Evolutionary conservation across 2,329 filamentous ascomycete genomes (phyloP).

Genomic region (Gaeumannomyces tritici): DNA sequence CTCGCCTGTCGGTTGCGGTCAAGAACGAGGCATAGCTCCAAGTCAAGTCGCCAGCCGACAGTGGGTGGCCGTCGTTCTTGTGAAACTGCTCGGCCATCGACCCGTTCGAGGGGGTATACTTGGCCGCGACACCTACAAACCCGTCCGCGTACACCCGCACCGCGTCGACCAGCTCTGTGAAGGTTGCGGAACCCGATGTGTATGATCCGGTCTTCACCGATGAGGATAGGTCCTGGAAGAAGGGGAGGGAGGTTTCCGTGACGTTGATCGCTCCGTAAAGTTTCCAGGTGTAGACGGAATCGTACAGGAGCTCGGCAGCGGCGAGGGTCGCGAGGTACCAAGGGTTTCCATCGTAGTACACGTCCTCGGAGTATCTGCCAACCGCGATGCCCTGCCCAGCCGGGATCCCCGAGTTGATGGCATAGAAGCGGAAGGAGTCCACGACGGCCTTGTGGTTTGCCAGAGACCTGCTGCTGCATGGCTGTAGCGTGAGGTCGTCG

Average conservation of each 20-base stretch:
- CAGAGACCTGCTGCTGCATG: conserved; percentile 59
- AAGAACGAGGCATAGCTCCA: conserved; percentile 68
- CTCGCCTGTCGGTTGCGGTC: conserved; percentile 48
- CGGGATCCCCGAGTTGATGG: conserved; percentile 56
- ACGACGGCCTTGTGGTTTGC: conserved; percentile 68
- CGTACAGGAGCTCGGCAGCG: conserved; percentile 72
- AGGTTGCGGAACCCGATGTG: conserved; percentile 33
- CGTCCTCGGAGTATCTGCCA: conserved; percentile 62
- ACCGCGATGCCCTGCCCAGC: conserved; percentile 50
- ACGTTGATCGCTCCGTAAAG: conserved; percentile 52
- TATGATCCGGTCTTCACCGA: conserved; percentile 55
- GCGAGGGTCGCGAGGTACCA: conserved; percentile 73
- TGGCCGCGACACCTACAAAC: conserved; percentile 51
- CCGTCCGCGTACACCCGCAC: conserved; percentile 49
- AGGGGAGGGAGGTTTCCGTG: conserved; percentile 53
- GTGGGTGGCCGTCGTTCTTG: conserved; percentile 37
- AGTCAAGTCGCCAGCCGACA: conserved; percentile 58
- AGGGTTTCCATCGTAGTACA: conserved; percentile 70
- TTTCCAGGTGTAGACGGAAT: conserved; percentile 65
- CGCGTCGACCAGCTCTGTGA: conserved; percentile 45
- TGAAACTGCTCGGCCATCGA: conserved; percentile 59
- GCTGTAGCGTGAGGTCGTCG: conserved; percentile 66
- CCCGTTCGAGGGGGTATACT: conserved; percentile 54
- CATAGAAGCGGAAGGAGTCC: conserved; percentile 68
- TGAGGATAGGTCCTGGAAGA: conserved; percentile 60